A percentile compares a stretch with the other conserved stretches of the same genome.
phyloP scores from a whole-genome alignment of 208 protist genomes.

The Lotmaria passim region DNA sequence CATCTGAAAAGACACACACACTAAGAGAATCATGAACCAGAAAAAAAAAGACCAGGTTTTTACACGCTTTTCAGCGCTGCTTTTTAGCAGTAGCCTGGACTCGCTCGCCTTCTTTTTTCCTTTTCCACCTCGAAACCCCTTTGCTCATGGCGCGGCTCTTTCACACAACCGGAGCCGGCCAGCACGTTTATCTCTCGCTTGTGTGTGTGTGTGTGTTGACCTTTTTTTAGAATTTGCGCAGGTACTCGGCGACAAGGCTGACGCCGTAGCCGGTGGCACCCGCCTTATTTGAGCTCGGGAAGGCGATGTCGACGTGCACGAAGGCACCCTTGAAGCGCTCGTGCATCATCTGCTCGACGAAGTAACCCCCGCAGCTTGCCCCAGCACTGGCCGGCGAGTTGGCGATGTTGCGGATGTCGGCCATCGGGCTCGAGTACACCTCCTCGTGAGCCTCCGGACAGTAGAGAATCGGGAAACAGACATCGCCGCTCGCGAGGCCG shows the following conservation, averaged over 20 bases:
- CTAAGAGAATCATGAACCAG: no score
- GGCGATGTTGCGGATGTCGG: constrained; percentile 83
- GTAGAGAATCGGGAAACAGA: constrained; percentile 85
- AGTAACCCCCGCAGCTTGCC: constrained; percentile 79
- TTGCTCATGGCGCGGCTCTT: no score
- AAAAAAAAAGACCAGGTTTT: no score
- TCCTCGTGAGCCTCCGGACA: constrained; percentile 82
- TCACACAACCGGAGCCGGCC: no score
- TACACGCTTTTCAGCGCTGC: no score
- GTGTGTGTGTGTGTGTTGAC: no score
- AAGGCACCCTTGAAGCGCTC: constrained; percentile 70
- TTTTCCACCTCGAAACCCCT: no score
- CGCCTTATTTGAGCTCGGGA: constrained; percentile 57
- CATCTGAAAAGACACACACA: no score
- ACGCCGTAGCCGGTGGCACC: constrained; percentile 85
- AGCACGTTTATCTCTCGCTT: no score
- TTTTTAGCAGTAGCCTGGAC: no score
- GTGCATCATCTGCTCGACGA: constrained; percentile 70
- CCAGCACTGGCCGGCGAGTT: constrained; percentile 56
- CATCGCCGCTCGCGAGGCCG: constrained; percentile 66
- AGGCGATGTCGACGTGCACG: constrained; percentile 90
- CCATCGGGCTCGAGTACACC: constrained; percentile 66
- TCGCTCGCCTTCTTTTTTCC: no score
- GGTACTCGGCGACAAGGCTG: constrained; percentile 66
- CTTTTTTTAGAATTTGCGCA: constrained; percentile 38